Evolutionary conservation across 2,329 filamentous ascomycete genomes (phyloP).

Genomic region (Cladophialophora bantiana): DNA sequence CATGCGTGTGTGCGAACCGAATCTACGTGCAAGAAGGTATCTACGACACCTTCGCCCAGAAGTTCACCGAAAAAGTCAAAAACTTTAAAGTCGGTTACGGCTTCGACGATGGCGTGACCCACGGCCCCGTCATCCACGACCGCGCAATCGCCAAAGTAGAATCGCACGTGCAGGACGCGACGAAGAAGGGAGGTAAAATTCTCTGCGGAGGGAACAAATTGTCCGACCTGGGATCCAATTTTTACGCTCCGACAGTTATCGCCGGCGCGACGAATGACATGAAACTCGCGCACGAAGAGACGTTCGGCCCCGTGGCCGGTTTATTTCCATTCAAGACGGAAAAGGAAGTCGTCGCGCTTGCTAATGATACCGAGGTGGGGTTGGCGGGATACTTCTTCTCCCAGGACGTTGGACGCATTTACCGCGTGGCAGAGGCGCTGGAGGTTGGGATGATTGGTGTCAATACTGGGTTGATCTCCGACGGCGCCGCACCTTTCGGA

Average conservation of each 20-base stretch:
- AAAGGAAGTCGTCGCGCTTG: slow-evolving; percentile 82
- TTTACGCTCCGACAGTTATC: slow-evolving; percentile 88
- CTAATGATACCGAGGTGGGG: slow-evolving; percentile 84
- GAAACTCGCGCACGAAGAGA: slow-evolving; percentile 86
- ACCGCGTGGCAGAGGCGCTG: slow-evolving; percentile 66
- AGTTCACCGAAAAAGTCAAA: slow-evolving; percentile 63
- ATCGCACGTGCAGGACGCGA: slow-evolving; percentile 79
- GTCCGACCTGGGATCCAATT: slow-evolving; percentile 79
- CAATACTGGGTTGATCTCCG: slow-evolving; percentile 72
- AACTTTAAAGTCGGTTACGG: slow-evolving; percentile 57
- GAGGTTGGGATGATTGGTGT: slow-evolving; percentile 64
- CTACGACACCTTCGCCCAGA: slow-evolving; percentile 60
- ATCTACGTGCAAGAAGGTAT: slow-evolving; percentile 61
- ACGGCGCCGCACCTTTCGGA: slow-evolving; percentile 69
- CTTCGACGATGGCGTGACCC: slow-evolving; percentile 55
- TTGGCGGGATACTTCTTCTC: slow-evolving; percentile 95
- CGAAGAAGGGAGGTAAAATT: slow-evolving; percentile 77
- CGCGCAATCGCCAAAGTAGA: slow-evolving; percentile 82
- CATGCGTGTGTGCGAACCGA: slow-evolving; percentile 80
- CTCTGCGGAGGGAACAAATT: slow-evolving; percentile 76
- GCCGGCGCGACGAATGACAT: slow-evolving; percentile 85
- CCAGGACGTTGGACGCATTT: slow-evolving; percentile 63
- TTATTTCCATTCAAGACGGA: slow-evolving; percentile 89
- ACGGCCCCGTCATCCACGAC: slow-evolving; percentile 71
- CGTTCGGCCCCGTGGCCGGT: slow-evolving; percentile 91